Base-by-base conservation (phyloP, 1,139 yeast genomes). In the Geotrichum armillariae region DNA sequence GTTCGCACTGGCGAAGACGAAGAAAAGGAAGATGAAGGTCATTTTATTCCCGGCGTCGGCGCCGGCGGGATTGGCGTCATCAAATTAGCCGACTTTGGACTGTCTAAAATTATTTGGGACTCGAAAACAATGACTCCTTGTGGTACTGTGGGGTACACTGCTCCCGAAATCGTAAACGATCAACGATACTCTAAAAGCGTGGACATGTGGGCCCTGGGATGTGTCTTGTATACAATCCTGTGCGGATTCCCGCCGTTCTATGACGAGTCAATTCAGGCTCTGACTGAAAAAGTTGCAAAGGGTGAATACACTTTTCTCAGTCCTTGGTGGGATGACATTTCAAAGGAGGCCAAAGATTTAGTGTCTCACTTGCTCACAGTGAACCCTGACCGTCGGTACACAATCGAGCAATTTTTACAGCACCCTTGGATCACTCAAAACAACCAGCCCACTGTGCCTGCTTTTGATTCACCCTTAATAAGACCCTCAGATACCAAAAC, bases 261-360 rank as follows among this genome's bases (percentile, higher is more conserved):
- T 69, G 96, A 91, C 66, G 96, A 90, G 59, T 80, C 83, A 60
- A 83, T 87, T 56, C 88, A 85, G 57, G 77, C 78, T n/a, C 36
- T 91, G 56, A 87, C 96, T 0, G 80, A 78, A 59, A 90, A 90
- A 66, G 95, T 91, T 39, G 82, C 94, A 11, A 75, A 75, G 49
- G 97, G 97, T 23, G 86, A 88, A 60, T 91, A 77, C 65, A 83
- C 86, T 14, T 91, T 90, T 66, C 72, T 91, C 53, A 74, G 81
- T 52, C 98, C 98, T 0, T 91, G 98, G 98, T 91, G 98, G 98
- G 97, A 91, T 67, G 96, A 91, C 60, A 85, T 91, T 38, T 79
- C 88, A 53, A 66, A 62, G 36, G 88, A 85, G 18, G 98, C 96
- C 6, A 89, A 89, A 66, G 73, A 78, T 59, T 82, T 95, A 68